Base-by-base conservation (phyloP, 2,329 filamentous ascomycete species). In the Aureobasidium mangrovei region DNA sequence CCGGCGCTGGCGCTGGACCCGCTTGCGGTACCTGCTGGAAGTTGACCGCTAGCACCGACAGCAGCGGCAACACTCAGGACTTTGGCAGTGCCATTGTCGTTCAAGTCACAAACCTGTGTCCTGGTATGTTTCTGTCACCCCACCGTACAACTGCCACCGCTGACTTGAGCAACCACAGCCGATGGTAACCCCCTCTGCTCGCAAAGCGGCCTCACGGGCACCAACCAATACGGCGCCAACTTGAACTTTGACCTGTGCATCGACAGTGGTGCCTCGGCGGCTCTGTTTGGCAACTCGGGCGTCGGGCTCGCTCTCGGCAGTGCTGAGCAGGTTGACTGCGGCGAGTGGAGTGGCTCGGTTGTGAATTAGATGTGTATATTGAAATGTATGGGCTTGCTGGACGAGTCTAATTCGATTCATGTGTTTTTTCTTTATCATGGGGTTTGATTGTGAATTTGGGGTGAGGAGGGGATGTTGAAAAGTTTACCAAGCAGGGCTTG, bases 201-300 rank as follows among this genome's bases (percentile, higher is more conserved):
- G 5, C 67, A 70, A 61, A 61, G 59, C 10, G 62, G 61, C 3
- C 59, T 70, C 1, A 51, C 52, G 3, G 64, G 62, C 3, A 65
- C 66, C 3, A 72, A 71, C 57, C 66, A 63, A 56, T 70, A 69
- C 58, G 70, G 70, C 6, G 69, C 66, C 8, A 67, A 70, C 39
- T 61, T 71, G 47, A 69, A 73, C 60, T 71, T 72, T 57, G 69
- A 73, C 54, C 63, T 72, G 32, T 73, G 70, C 62, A 64, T 62
- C 24, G 70, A 72, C 55, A 64, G 63, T 9, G 69, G 66, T 18
- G 70, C 70, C 7, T 61, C 60, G 7, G 59, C 51, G 8, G 70
- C 70, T 6, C 59, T 73, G 47, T 72, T 73, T 51, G 64, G 63
- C 1, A 60, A 59, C 38, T 59, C 57, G 26, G 63, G 64, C 4